Evolutionary conservation across 83 land plant species (phyloP).

Genomic region (Thuja plicata): DNA sequence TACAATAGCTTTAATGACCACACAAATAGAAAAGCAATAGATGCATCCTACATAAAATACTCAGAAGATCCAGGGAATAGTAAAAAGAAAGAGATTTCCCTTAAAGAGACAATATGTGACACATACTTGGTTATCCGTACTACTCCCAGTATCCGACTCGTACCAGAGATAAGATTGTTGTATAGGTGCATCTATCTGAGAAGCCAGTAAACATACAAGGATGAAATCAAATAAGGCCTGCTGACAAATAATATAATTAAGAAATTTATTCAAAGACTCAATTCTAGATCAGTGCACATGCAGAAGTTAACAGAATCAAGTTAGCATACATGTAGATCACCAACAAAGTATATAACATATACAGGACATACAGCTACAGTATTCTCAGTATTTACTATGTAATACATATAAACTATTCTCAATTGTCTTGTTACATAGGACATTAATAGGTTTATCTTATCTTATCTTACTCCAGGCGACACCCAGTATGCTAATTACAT

Average conservation of each 20-base stretch:
- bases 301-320: constrained; percentile 3
- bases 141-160: constrained; percentile 52
- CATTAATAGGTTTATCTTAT: too few species aligned
- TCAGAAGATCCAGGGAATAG: not conserved
- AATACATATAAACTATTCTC: not conserved
- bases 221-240: not conserved
- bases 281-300: not conserved
- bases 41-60: not conserved
- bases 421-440: not conserved
- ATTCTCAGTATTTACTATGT: not conserved
- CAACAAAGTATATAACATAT: not conserved
- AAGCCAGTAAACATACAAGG: not conserved
- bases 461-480: not conserved
- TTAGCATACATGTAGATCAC: not conserved
- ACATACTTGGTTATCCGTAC: constrained; percentile 50
- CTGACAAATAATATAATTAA: not conserved
- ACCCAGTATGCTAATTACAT: not conserved
- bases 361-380: not conserved
- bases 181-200: constrained; percentile 45
- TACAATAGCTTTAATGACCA: not conserved
- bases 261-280: not conserved
- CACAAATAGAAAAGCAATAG: not conserved
- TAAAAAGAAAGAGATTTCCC: not conserved
- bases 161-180: constrained; percentile 72
- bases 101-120: not conserved